Conservation (phyloP, 2,329 filamentous ascomycete species). For the Leptographium lundbergii region DNA sequence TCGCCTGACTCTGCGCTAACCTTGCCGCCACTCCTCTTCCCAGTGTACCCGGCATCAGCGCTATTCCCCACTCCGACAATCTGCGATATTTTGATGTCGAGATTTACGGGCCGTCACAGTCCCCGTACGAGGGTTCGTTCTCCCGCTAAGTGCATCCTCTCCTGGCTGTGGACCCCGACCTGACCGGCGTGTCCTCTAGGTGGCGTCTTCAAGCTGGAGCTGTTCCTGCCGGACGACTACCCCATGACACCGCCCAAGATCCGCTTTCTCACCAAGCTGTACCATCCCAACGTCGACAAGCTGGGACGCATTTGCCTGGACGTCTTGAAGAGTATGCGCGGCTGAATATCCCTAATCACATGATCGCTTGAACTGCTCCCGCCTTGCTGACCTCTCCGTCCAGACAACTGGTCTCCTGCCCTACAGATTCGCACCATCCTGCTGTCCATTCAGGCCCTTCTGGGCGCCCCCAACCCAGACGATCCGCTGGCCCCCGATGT, state of each 20-base stretch:
- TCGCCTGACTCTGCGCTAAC: background rate
- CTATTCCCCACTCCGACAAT: constrained; percentile 92
- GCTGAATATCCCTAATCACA: background rate
- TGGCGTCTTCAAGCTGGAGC: constrained; percentile 90
- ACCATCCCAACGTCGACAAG: constrained; percentile 98
- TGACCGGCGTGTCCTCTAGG: constrained; percentile 22
- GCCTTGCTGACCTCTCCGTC: background rate
- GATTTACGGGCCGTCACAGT: constrained; percentile 83
- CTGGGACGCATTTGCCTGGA: constrained; percentile 94
- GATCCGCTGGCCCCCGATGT: constrained; percentile 98
- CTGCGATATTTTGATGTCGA: constrained; percentile 96
- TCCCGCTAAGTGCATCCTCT: too few relatives aligned
- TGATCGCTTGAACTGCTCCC: too few relatives aligned
- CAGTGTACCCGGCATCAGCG: constrained; percentile 92
- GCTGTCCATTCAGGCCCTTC: constrained; percentile 92
- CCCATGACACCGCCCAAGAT: constrained; percentile 99
- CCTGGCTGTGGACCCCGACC: background rate
- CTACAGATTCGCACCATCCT: constrained; percentile 96
- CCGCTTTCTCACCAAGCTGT: constrained; percentile 96
- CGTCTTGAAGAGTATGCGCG: constrained; percentile 70
- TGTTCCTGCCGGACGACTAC: constrained; percentile 97
- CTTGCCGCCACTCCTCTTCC: background rate
- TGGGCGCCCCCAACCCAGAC: constrained; percentile 93
- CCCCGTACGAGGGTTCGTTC: constrained; percentile 75
- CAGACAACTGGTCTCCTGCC: constrained; percentile 97